Base-by-base conservation (phyloP, 2,329 filamentous ascomycete genomes). In the Cytospora schulzeri region DNA sequence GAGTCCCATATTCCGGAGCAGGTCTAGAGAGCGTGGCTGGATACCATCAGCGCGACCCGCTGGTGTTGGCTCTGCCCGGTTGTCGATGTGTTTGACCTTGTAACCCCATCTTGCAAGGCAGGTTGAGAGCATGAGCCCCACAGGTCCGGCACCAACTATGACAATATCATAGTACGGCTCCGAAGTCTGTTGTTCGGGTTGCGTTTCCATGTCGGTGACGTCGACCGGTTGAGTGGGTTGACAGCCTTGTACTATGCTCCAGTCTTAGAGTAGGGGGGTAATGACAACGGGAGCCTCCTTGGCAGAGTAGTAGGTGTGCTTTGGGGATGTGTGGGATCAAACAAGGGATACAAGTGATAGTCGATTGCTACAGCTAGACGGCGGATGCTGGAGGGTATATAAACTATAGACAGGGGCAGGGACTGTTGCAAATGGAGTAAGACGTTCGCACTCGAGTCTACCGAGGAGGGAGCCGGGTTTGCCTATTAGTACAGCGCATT, bases 11-110 rank as follows among this genome's bases (percentile, higher is more conserved):
- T 96, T 97, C 60, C 91, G 88, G 56, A 97, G 82, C 19, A 97
- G 85, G 71, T 97, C 93, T 28, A 96, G 82, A 0, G 93, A 96
- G 48, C 93, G 88, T 45, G 93, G 93, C 78, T 97, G 93, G 64
- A 97, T 96, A 67, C 92, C 93, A 77, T 97, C 93, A 63, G 93
- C 93, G 68, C 93, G 91, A 60, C 93, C 93, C 24, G 92, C 96
- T 2, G 87, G 73, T 15, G 93, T 97, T 19, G 93, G 93, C 72
- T 94, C 91, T 2, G 92, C 83, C 65, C 93, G 85, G 78, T 96
- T 96, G 79, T 97, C 93, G 73, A 97, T 92, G 78, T 97, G 92
- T 81, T 94, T 96, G 77, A 97, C 92, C 76, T 88, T 92, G 82
- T 97, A 97, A 24, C 93, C 93, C 92, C 93, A 97, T 80, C 93